phyloP scores from a whole-genome alignment of 2,329 filamentous ascomycete genomes.

The Aspergillus fischeri region DNA sequence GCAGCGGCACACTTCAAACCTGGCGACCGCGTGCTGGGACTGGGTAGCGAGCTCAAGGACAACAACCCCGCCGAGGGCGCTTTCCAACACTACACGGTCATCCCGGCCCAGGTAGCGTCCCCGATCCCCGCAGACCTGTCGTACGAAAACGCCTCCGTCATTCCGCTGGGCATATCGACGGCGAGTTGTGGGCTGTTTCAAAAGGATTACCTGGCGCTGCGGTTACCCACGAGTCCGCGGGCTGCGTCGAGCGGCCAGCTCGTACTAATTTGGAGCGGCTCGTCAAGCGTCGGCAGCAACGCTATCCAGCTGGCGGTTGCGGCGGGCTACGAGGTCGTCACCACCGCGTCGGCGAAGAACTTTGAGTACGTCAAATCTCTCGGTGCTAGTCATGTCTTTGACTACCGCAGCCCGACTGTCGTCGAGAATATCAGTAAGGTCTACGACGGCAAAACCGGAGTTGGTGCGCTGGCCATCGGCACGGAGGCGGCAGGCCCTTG shows the following conservation, averaged over 20 bases:
- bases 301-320: slow-evolving; percentile 45
- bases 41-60: slow-evolving; percentile 12
- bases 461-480: slow-evolving; percentile 9
- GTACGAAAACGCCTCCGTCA: slow-evolving; percentile 15
- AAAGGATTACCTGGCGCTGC: slow-evolving; percentile 13
- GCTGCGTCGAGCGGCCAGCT: background rate
- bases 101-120: slow-evolving; percentile 10
- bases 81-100: slow-evolving; percentile 23
- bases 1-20: slow-evolving; percentile 28
- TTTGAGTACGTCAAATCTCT: slow-evolving; percentile 41
- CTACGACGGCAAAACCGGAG: slow-evolving; percentile 11
- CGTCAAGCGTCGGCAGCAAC: slow-evolving; percentile 40
- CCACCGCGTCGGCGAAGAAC: slow-evolving; percentile 38
- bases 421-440: slow-evolving; percentile 6
- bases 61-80: slow-evolving; percentile 13
- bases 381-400: slow-evolving; percentile 43
- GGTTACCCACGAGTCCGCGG: background rate
- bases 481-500: background rate
- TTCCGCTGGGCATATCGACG: slow-evolving; percentile 19
- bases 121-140: slow-evolving; percentile 12
- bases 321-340: slow-evolving; percentile 38
- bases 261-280: slow-evolving; percentile 10
- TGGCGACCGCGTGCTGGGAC: slow-evolving; percentile 43
- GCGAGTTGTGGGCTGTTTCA: slow-evolving; percentile 20
- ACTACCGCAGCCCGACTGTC: slow-evolving; percentile 33